Conservation (phyloP, 2,329 filamentous ascomycete species). For the Neurospora crassa region DNA sequence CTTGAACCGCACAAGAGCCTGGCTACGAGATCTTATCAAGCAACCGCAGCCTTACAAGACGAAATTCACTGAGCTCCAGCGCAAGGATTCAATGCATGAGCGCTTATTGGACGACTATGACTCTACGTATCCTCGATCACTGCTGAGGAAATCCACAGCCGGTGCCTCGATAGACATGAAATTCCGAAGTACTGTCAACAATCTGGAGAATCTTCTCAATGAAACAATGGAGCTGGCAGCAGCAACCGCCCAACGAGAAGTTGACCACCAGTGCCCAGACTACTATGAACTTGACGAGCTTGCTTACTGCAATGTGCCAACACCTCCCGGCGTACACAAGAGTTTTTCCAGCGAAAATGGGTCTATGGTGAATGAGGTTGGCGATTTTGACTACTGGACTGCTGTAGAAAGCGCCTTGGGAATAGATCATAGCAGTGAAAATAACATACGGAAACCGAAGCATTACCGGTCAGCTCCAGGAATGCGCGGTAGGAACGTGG, state of each 20-base stretch:
- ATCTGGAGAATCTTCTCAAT: conserved; percentile 36
- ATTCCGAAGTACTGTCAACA: conserved; percentile 29
- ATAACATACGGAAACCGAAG: conserved; percentile 4
- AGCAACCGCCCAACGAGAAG: conserved; percentile 26
- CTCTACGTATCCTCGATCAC: conserved; percentile 3
- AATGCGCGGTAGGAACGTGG: conserved; percentile 13
- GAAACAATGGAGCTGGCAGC: conserved; percentile 36
- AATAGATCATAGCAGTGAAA: conserved; percentile 2
- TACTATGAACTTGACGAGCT: conserved; percentile 3
- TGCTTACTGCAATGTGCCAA: background rate
- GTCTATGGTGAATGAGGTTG: background rate
- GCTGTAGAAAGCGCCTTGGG: background rate
- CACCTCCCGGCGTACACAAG: conserved; percentile 3
- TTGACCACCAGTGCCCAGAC: conserved; percentile 15
- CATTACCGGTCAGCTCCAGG: conserved; percentile 11
- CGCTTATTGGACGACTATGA: background rate
- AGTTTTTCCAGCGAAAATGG: conserved; percentile 2
- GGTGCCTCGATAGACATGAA: conserved; percentile 13
- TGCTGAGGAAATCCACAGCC: conserved; percentile 10
- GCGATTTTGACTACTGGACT: background rate
- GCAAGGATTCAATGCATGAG: background rate
- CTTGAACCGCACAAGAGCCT: conserved; percentile 5
- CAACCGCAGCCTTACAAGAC: conserved; percentile 9
- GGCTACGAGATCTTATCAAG: conserved; percentile 9
- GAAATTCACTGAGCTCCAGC: conserved; percentile 6